These are phyloP conservation scores for Filobasidium wieringae DNA, from an alignment of 768 basidiomycete species.

Conservation along the genomic window DNA sequence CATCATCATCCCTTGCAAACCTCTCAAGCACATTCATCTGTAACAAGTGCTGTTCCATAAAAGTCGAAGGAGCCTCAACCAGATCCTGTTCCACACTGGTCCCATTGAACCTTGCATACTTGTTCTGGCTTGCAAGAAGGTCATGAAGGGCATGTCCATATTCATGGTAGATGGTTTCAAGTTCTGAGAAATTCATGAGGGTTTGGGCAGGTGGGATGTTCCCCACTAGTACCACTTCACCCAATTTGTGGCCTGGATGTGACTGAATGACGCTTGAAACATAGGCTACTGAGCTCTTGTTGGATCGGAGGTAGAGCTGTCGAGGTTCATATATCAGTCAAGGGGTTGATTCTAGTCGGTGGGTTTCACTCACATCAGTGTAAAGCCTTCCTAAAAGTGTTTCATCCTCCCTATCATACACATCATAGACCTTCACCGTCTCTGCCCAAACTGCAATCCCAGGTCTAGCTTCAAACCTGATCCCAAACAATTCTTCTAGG, in stretches of 20 bases:
- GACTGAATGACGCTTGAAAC: background rate
- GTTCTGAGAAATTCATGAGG: background rate
- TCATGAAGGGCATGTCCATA: slow-evolving; percentile 4
- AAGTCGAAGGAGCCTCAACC: background rate
- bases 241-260: background rate
- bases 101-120: background rate
- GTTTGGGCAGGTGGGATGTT: background rate
- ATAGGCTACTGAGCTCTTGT: background rate
- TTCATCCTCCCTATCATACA: background rate
- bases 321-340: background rate
- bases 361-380: background rate
- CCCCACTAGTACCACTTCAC: background rate
- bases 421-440: background rate
- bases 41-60: background rate
- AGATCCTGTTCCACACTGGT: background rate
- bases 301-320: background rate
- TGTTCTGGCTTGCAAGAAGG: background rate
- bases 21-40: background rate
- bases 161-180: background rate
- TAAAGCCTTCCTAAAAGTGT: background rate
- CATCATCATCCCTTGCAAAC: background rate
- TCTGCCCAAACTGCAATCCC: background rate
- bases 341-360: background rate
- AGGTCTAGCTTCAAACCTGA: background rate
- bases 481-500: background rate